A percentile compares a stretch with the other conserved stretches of the same genome.
Conservation (phyloP, 768 basidiomycete species). For the Tricholoma matsutake region DNA sequence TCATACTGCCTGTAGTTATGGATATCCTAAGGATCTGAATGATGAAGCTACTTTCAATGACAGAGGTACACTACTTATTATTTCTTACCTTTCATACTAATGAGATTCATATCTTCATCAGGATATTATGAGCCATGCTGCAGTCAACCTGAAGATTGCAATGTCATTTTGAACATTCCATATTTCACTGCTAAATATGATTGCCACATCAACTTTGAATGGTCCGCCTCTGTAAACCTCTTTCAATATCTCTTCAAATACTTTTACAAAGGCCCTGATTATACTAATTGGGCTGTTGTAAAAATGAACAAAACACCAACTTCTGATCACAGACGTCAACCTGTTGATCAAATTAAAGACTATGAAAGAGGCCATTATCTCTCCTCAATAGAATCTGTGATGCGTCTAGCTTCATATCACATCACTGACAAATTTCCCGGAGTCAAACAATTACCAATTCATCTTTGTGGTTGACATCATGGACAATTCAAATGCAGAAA, state of each 20-base stretch:
- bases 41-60: not conserved
- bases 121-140: not conserved
- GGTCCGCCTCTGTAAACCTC: conserved; percentile 24
- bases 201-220: conserved; percentile 38
- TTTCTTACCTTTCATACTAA: not conserved
- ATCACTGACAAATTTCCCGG: conserved; percentile 32
- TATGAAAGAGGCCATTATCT: conserved; percentile 33
- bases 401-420: conserved; percentile 35
- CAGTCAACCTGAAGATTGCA: no score
- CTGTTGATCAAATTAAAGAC: conserved; percentile 33
- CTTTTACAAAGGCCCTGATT: conserved; percentile 28
- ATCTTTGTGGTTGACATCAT: conserved; percentile 17
- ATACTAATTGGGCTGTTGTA: not conserved
- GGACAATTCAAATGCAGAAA: conserved; percentile 21
- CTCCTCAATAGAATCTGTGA: conserved; percentile 32
- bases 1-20: not conserved
- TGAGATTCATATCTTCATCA: not conserved
- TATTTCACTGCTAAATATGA: conserved; percentile 18
- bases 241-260: conserved; percentile 41
- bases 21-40: not conserved
- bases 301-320: not conserved
- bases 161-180: no score
- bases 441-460: conserved; percentile 32
- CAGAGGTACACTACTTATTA: not conserved
- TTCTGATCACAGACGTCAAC: not conserved